Evolutionary conservation across 1,284 basidiomycete species (phyloP), one percentile per base, ranked within the genome.

Genomic region (Termitomyces sp.): DNA sequence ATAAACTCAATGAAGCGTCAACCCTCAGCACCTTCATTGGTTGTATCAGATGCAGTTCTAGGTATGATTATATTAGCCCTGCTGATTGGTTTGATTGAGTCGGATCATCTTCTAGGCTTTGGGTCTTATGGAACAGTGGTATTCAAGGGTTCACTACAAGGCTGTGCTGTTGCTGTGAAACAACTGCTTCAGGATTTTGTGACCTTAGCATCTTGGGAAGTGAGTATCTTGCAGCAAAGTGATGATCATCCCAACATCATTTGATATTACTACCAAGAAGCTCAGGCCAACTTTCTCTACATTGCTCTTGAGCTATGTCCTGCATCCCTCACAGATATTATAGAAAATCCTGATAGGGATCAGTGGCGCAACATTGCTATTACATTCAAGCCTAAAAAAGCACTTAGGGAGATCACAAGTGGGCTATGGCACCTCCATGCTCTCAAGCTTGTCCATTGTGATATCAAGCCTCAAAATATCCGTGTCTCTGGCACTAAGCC

Each of bases 221-320:
- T 98, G 24, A 88, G 86, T 66, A 84, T 99, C 42, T 79, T 99
- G 2, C 93, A 96, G 73, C 95, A 98, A 67, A 92, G 91, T 40
- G 97, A 99, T 73, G 94, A 98, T 68, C 97, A 99, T 65, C 94
- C 94, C 4, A 98, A 99, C 70, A 95, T 99, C 64, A 96, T 99
- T 61, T 86, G 96, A 54, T 96, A 99, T 71, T 99, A 94, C 71
- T 99, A 94, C 73, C 94, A 98, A 77, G 96, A 99, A 74, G 80
- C 90, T 0, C 88, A 91, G 21, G 85, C 87, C 38, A 93, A 91
- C 66, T 99, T 99, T 77, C 81, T 99, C 9, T 98, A 96, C 72
- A 98, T 99, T 58, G 96, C 97, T 0, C 85, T 99, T 31, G 97
- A 99, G 69, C 80, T 98, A 2, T 99, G 96, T 70, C 94, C 94